These are phyloP conservation scores for Aureobasidium sp. DNA, from an alignment of 2,329 filamentous ascomycete genomes.

Conservation along the genomic window DNA sequence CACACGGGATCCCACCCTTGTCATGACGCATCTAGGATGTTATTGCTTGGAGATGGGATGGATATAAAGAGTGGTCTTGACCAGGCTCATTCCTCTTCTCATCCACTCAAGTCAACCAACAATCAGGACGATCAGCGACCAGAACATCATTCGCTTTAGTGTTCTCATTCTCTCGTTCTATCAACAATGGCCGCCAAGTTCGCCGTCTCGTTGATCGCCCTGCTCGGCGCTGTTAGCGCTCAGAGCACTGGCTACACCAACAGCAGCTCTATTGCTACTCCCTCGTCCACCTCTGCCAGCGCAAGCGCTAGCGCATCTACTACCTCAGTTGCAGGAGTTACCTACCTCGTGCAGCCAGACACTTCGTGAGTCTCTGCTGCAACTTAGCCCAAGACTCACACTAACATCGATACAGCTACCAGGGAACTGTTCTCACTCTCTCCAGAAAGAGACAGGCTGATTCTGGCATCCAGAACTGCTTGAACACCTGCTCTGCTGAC, in stretches of 20 bases:
- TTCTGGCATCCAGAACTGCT: neutral
- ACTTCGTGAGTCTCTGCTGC: neutral
- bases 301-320: neutral
- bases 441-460: conserved; percentile 8
- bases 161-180: neutral
- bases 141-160: conserved; percentile 11
- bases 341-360: neutral
- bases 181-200: conserved; percentile 10
- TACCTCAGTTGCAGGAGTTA: neutral
- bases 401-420: neutral
- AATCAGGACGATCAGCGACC: neutral
- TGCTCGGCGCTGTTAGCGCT: conserved; percentile 4
- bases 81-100: conserved; percentile 3
- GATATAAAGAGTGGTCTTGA: conserved; percentile 4
- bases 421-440: neutral
- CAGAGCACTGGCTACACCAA: neutral
- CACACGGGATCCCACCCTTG: neutral
- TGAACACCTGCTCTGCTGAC: neutral
- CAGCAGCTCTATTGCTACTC: neutral
- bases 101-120: conserved; percentile 1
- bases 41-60: neutral
- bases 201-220: conserved; percentile 10
- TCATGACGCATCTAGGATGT: neutral
- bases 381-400: neutral
- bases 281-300: neutral